Base-by-base conservation (phyloP, 1,139 yeast genomes). In the Blastobotrys ciferrii region DNA sequence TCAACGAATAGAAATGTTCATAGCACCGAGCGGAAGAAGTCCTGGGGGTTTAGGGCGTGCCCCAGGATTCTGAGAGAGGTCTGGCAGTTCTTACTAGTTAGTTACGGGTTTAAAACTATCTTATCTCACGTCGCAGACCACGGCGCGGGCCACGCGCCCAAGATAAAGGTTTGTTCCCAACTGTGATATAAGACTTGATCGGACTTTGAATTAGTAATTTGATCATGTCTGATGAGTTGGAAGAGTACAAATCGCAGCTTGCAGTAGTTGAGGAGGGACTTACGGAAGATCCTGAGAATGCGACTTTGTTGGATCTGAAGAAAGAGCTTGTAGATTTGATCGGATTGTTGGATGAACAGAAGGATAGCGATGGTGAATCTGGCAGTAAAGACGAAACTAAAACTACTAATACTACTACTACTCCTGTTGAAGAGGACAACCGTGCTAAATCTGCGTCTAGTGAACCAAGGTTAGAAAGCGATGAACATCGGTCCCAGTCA, bases 221-320 rank as follows among this genome's bases (percentile, higher is more conserved):
- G n/a, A n/a, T n/a, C n/a, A n/a, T 53, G 56, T 43, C 57, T 19
- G 48, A 52, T 6, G 73, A 69, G 47, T 54, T 67, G 32, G 63
- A 61, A 32, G 71, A 69, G 45, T 68, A 66, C 57, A 48, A 56
- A 43, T 53, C 51, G 17, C 72, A 69, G 52, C 63, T 69, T 5
- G 53, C 55, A n/a, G 58, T 61, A 4, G 63, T 68, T 7, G 60
- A 60, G 42, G 65, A 63, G 19, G 58, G 65, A 5, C 54, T 70
- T 13, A 45, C 46, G 32, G 58, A 53, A 2, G 65, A 62, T 38
- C 70, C 72, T 1, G 59, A 56, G 9, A 66, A 68, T 49, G 61
- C 57, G 30, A 56, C 66, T 11, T 56, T 69, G 11, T 36, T 57
- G 36, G 62, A 58, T 7, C 60, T 69, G 41, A 60, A 62, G 45